phyloP scores from a whole-genome alignment of 306 rosid genomes.

The Biancaea sappan region DNA sequence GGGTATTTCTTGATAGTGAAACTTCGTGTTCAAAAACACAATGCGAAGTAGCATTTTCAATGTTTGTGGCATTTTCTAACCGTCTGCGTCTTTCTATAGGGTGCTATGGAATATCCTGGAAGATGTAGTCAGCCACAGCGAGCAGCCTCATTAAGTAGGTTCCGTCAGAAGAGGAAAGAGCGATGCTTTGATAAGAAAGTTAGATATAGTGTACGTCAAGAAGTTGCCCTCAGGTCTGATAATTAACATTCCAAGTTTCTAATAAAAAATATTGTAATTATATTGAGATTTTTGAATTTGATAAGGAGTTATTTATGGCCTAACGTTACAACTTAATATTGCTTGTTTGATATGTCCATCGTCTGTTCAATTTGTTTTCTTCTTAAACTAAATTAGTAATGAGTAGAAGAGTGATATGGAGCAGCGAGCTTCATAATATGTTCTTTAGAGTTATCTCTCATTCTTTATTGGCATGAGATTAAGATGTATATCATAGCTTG shows the following conservation, averaged over 20 bases:
- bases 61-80: constrained; percentile 5
- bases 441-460: not conserved
- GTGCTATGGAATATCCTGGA: constrained; percentile 52
- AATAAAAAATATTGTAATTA: not conserved
- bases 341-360: not conserved
- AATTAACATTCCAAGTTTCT: constrained; percentile 31
- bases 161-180: constrained; percentile 92
- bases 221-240: constrained; percentile 91
- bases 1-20: constrained; percentile 50
- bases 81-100: constrained; percentile 44
- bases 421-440: not conserved
- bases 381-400: constrained; percentile 18
- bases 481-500: not conserved
- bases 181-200: constrained; percentile 95
- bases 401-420: not conserved
- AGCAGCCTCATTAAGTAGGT: constrained; percentile 79
- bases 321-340: not conserved
- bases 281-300: not conserved
- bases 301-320: not conserved
- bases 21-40: constrained; percentile 3
- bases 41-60: not conserved
- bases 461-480: not conserved
- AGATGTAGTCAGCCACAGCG: constrained; percentile 81
- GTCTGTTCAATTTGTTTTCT: not conserved
- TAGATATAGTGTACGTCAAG: constrained; percentile 94